A percentile compares a stretch with the other conserved stretches of the same genome.
phyloP scores from a whole-genome alignment of 257 asterid genomes.

The Scutellaria minor region DNA sequence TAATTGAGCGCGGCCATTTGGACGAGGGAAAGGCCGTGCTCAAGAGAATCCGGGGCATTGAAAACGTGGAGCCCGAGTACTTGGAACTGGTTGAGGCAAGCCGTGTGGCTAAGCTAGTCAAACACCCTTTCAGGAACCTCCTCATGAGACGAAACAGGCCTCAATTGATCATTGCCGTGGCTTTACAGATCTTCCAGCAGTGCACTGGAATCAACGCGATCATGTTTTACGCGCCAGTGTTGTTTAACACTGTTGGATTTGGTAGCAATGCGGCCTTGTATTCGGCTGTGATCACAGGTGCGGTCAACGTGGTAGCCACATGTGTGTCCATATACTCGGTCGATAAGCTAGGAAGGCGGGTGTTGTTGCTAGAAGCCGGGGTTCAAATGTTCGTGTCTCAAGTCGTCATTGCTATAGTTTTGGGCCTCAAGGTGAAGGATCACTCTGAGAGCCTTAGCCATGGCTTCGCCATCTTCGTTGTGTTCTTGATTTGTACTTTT shows the following conservation, averaged over 20 bases:
- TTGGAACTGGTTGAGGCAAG: constrained; percentile 84
- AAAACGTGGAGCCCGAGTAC: constrained; percentile 80
- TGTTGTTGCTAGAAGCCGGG: constrained; percentile 79
- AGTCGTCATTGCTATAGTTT: constrained; percentile 57
- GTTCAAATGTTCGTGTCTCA: constrained; percentile 84
- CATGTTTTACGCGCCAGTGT: constrained; percentile 90
- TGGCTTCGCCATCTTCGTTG: constrained; percentile 73
- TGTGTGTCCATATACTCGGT: constrained; percentile 82
- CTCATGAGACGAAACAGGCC: constrained; percentile 82
- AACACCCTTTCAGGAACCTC: constrained; percentile 85
- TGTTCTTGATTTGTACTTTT: constrained; percentile 69
- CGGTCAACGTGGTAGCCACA: constrained; percentile 79
- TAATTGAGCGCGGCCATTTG: constrained; percentile 75
- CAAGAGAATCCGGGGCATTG: constrained; percentile 72
- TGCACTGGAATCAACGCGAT: constrained; percentile 90
- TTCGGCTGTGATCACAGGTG: constrained; percentile 84
- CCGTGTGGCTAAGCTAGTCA: constrained; percentile 74
- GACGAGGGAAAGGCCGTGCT: constrained; percentile 80
- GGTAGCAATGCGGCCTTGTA: constrained; percentile 72
- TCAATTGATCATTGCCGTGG: constrained; percentile 69
- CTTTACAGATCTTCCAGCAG: constrained; percentile 87
- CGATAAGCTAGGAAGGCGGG: constrained; percentile 70
- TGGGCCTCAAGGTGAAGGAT: constrained; percentile 73
- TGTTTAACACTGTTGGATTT: constrained; percentile 78
- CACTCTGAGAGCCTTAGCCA: constrained; percentile 53